Percentiles rank a stretch among this genome's conserved stretches.
These are phyloP conservation scores for Elymus sibiricus DNA, from an alignment of 176 grass and related monocot species.

Conservation along the genomic window DNA sequence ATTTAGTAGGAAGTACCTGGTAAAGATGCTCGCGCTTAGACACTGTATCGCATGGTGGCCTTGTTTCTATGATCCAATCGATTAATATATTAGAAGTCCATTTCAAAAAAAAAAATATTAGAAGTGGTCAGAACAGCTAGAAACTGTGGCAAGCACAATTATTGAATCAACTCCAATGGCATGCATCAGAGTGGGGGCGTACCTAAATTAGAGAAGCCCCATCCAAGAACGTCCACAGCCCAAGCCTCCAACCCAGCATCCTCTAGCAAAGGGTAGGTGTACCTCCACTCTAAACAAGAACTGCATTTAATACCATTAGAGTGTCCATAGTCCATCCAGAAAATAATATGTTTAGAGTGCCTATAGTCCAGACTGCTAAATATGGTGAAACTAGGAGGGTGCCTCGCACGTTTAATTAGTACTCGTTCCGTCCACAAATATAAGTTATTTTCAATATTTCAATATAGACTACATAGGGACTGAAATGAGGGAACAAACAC, in stretches of 20 bases:
- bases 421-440: too few species aligned
- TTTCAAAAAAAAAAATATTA: too few species aligned
- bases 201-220: slow-evolving; percentile 95
- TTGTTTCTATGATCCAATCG: slow-evolving; percentile 39
- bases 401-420: too few species aligned
- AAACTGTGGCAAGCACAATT: slow-evolving; percentile 3
- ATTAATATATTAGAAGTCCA: background rate
- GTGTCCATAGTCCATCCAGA: slow-evolving; percentile 20
- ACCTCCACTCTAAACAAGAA: slow-evolving; percentile 99
- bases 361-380: slow-evolving; percentile 10
- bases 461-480: too few species aligned
- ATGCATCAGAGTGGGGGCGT: background rate
- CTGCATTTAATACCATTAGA: slow-evolving; percentile 47
- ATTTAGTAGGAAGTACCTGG: slow-evolving; percentile 30
- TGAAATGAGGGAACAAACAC: too few species aligned
- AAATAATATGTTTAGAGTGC: slow-evolving; percentile 24
- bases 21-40: slow-evolving; percentile 84
- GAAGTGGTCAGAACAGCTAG: background rate
- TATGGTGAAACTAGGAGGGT: background rate
- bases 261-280: slow-evolving; percentile 74
- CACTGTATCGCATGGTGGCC: slow-evolving; percentile 56
- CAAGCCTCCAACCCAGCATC: slow-evolving; percentile 74
- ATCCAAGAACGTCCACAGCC: slow-evolving; percentile 95
- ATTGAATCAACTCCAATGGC: background rate
- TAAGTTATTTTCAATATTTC: too few species aligned